Percentiles rank a stretch among this genome's conserved stretches.
Evolutionary conservation across 1,139 yeast genomes (phyloP).

Genomic region (Scheffersomyces parashehatae): DNA sequence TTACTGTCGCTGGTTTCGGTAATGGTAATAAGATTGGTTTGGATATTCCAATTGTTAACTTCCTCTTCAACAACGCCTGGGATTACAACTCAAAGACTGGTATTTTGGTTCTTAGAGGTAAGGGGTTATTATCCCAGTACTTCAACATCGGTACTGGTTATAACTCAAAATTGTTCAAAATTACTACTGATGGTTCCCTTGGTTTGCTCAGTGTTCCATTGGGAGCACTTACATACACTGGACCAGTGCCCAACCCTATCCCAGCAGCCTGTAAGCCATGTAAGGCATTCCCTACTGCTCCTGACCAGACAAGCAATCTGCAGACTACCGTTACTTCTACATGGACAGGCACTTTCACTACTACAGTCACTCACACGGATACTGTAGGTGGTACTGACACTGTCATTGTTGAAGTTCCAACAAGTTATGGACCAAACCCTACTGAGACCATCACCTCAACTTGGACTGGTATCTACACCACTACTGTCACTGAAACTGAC

Average conservation of each 20-base stretch:
- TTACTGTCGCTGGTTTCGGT: slow-evolving; percentile 34
- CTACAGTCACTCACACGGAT: not conserved
- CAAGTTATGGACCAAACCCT: not conserved
- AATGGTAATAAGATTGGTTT: slow-evolving; percentile 29
- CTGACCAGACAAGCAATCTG: not conserved
- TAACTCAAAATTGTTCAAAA: slow-evolving; percentile 6
- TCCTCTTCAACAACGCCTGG: slow-evolving; percentile 11
- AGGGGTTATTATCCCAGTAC: slow-evolving; percentile 8
- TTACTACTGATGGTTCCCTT: slow-evolving; percentile 16
- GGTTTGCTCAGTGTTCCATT: slow-evolving; percentile 13
- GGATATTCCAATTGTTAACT: slow-evolving; percentile 14
- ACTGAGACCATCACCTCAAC: not conserved
- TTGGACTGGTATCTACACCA: not conserved
- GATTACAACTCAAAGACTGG: slow-evolving; percentile 19
- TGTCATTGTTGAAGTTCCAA: not conserved
- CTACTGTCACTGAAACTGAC: not conserved
- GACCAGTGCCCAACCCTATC: slow-evolving; percentile 7
- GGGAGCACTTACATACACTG: slow-evolving; percentile 20
- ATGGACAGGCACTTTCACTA: no score
- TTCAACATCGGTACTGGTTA: slow-evolving; percentile 27
- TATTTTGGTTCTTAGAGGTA: slow-evolving; percentile 17
- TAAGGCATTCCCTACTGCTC: slow-evolving; percentile 2
- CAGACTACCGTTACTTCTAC: no score
- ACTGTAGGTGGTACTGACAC: not conserved
- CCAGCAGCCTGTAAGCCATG: slow-evolving; percentile 5